phyloP scores from a whole-genome alignment of 768 basidiomycete genomes.

The Panus rudis region DNA sequence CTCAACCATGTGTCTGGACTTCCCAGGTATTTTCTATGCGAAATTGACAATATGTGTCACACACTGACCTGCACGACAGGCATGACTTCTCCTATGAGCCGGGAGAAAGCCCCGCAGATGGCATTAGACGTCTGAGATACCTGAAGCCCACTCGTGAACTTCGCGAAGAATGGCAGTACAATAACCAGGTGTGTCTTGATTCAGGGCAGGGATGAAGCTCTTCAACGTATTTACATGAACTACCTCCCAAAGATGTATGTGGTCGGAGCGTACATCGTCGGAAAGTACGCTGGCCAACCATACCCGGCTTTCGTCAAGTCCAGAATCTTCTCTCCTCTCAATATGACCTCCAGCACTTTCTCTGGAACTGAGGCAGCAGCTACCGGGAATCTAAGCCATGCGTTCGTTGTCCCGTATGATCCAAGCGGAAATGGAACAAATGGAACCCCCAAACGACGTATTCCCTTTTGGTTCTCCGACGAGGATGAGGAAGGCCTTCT shows the following conservation, averaged over 20 bases:
- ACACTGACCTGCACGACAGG: background rate
- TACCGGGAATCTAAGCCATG: background rate
- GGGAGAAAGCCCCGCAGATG: slow-evolving; percentile 1
- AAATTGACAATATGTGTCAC: background rate
- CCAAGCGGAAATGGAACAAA: background rate
- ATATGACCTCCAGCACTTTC: slow-evolving; percentile 1
- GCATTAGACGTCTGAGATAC: slow-evolving; percentile 5
- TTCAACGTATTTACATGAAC: background rate
- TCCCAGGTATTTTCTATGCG: slow-evolving; percentile 23
- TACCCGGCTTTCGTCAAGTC: background rate
- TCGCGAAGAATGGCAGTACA: slow-evolving; percentile 10
- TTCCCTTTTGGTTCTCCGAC: background rate
- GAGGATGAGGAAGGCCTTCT: background rate
- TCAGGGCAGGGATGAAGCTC: no score
- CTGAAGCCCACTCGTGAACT: slow-evolving; percentile 8
- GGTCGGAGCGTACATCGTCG: background rate
- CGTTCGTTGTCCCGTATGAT: background rate
- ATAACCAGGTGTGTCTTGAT: slow-evolving; percentile 9
- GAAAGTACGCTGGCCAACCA: background rate
- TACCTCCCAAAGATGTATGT: slow-evolving; percentile 3
- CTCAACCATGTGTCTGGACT: slow-evolving; percentile 36
- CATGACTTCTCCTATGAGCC: slow-evolving; percentile 9
- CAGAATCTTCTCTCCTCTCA: background rate
- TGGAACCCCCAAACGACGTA: background rate
- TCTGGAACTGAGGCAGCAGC: background rate